Conservation (phyloP, 1,139 yeast genomes). For the Sporopachydermia cereana region DNA sequence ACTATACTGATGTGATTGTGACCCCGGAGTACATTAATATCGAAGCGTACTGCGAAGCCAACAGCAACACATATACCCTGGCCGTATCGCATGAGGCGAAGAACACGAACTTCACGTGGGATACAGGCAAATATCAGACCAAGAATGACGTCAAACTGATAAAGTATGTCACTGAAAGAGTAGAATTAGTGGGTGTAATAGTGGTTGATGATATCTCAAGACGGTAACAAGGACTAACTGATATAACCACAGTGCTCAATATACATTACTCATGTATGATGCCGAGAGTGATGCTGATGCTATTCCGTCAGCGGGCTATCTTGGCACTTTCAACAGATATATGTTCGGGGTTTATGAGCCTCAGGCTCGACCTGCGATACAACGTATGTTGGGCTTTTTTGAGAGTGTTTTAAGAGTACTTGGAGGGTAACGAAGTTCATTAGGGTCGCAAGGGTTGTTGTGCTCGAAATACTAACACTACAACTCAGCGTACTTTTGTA, state of each 20-base stretch:
- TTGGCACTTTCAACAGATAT: conserved; percentile 20
- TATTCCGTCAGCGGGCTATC: conserved; percentile 23
- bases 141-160: conserved; percentile 15
- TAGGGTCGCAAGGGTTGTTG: conserved; percentile 11
- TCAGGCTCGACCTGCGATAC: conserved; percentile 22
- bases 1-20: conserved; percentile 24
- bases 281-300: conserved; percentile 18
- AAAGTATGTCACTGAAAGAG: conserved; percentile 16
- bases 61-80: conserved; percentile 26
- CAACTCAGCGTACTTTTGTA: conserved; percentile 11
- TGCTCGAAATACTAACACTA: conserved; percentile 13
- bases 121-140: conserved; percentile 23
- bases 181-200: neutral
- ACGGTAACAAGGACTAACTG: neutral
- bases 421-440: conserved; percentile 15
- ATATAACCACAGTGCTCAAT: conserved; percentile 21
- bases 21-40: conserved; percentile 27
- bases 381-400: conserved; percentile 7
- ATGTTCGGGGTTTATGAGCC: conserved; percentile 27
- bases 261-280: conserved; percentile 26
- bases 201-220: neutral
- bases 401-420: conserved; percentile 10
- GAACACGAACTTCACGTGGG: conserved; percentile 26
- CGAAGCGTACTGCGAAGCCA: conserved; percentile 26
- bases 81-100: conserved; percentile 22